These are phyloP conservation scores for Fistulinella cinereoalba DNA, from an alignment of 1,284 basidiomycete genomes.

Conservation along the genomic window DNA sequence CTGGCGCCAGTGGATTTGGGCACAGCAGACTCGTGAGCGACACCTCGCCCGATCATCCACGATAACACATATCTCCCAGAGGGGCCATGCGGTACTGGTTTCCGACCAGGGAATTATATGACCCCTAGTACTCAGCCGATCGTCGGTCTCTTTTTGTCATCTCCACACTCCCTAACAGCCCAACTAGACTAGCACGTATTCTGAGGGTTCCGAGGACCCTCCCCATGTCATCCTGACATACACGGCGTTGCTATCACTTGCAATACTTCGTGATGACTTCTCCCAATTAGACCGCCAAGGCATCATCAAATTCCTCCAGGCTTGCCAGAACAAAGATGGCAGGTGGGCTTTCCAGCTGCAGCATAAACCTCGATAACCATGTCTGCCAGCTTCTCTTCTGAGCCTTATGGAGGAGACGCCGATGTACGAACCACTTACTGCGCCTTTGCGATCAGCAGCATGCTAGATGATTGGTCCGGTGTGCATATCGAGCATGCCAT, in stretches of 20 bases:
- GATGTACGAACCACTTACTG: conserved; percentile 88
- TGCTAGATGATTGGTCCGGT: conserved; percentile 78
- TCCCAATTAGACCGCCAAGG: conserved; percentile 61
- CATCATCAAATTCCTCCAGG: conserved; percentile 58
- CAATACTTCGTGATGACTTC: conserved; percentile 82
- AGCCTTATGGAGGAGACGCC: conserved; percentile 61
- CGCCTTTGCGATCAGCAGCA: conserved; percentile 77
- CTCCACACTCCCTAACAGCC: conserved; percentile 7
- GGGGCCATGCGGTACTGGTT: conserved; percentile 63
- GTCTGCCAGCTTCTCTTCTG: conserved; percentile 67
- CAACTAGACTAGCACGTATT: conserved; percentile 36
- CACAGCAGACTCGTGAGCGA: conserved; percentile 64
- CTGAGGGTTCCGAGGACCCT: conserved; percentile 48
- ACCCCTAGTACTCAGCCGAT: conserved; percentile 27
- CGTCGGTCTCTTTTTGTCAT: conserved; percentile 3
- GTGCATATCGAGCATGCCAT: conserved; percentile 62
- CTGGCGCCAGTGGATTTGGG: conserved; percentile 88
- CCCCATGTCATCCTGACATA: conserved; percentile 94
- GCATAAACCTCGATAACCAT: background rate
- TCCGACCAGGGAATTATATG: conserved; percentile 74
- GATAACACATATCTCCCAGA: conserved; percentile 26
- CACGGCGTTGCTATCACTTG: conserved; percentile 77
- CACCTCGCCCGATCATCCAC: background rate
- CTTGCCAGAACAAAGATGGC: conserved; percentile 78
- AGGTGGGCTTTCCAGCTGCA: conserved; percentile 50